Percentiles rank a stretch among this genome's conserved stretches.
These are phyloP conservation scores for Scortechinia acanthostroma DNA, from an alignment of 2,329 filamentous ascomycete species.

Conservation along the genomic window DNA sequence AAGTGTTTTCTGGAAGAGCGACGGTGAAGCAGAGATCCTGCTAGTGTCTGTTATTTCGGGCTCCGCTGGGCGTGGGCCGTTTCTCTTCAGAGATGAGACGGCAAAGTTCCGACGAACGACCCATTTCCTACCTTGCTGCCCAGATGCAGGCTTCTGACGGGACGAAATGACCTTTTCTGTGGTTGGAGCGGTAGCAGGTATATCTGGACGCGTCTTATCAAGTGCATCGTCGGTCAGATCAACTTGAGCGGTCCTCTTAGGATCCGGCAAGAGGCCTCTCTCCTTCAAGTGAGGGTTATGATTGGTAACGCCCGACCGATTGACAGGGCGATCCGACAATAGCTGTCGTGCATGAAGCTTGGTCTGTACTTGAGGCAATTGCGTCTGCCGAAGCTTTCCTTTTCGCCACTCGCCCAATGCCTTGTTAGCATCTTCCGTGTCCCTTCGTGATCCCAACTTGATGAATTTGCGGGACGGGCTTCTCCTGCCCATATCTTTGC, in stretches of 20 bases:
- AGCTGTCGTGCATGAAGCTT: too few relatives aligned
- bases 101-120: neutral
- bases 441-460: conserved; percentile 16
- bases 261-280: neutral
- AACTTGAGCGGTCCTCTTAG: neutral
- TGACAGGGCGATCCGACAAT: neutral
- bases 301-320: neutral
- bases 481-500: conserved; percentile 13
- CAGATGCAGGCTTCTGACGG: neutral
- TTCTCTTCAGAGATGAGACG: conserved; percentile 1
- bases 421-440: conserved; percentile 16
- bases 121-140: neutral
- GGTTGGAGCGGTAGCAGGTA: neutral
- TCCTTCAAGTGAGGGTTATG: too few relatives aligned
- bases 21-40: neutral
- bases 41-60: conserved; percentile 17
- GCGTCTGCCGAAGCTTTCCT: conserved; percentile 2
- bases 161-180: neutral
- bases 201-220: too few relatives aligned
- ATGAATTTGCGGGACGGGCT: conserved; percentile 19
- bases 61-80: conserved; percentile 4
- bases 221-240: neutral
- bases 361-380: too few relatives aligned
- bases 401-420: conserved; percentile 17
- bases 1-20: neutral